A percentile compares a stretch with the other conserved stretches of the same genome.
phyloP scores from a whole-genome alignment of 2,329 filamentous ascomycete genomes.

The Colletotrichum agaves region DNA sequence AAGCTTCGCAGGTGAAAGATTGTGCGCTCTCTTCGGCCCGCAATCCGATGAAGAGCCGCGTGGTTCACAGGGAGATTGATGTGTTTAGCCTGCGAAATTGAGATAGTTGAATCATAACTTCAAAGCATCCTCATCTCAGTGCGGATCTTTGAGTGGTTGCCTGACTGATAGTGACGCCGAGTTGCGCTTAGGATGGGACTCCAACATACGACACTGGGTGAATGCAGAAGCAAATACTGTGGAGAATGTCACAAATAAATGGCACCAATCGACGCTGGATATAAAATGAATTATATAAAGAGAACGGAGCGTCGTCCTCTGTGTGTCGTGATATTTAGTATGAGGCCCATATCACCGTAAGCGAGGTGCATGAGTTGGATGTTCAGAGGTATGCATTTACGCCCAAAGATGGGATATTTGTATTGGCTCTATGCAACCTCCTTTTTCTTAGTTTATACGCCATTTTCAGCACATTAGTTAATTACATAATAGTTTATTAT shows the following conservation, averaged over 20 bases:
- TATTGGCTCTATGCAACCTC: too few species aligned
- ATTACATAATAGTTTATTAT: too few species aligned
- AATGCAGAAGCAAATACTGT: not conserved
- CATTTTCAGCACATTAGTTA: too few species aligned
- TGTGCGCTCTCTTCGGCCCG: not conserved
- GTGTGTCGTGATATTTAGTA: constrained; percentile 2
- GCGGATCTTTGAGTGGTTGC: not conserved
- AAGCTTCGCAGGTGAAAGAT: too few species aligned
- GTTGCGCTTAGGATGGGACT: not conserved
- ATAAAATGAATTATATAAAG: not conserved
- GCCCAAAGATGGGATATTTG: too few species aligned
- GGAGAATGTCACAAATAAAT: not conserved
- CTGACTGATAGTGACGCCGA: too few species aligned
- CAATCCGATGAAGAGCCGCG: not conserved
- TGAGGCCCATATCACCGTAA: too few species aligned
- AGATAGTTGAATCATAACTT: not conserved
- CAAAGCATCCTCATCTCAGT: not conserved
- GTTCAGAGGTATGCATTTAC: too few species aligned
- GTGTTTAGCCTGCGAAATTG: not conserved
- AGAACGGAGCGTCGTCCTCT: constrained; percentile 18
- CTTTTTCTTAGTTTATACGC: too few species aligned
- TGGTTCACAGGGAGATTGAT: not conserved
- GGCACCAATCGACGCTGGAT: not conserved
- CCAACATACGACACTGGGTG: not conserved
- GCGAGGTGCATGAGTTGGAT: too few species aligned